phyloP scores from a whole-genome alignment of 2,329 filamentous ascomycete genomes.

The Claviceps paspali region DNA sequence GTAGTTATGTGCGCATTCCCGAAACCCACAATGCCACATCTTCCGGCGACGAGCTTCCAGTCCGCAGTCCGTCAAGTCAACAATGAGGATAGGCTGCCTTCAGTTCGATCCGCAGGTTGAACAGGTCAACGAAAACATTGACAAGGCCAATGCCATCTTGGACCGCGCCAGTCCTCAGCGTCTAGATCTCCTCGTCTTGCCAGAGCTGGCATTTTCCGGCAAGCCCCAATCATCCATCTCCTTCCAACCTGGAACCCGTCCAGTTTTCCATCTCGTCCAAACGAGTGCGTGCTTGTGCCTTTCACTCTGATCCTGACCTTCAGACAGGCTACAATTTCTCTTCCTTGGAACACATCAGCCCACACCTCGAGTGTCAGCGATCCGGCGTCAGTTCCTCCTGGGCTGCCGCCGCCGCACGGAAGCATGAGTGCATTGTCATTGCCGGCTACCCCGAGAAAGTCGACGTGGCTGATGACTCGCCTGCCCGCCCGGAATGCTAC shows the following conservation, averaged over 20 bases:
- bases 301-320: too few relatives aligned
- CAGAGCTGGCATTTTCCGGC: conserved; percentile 65
- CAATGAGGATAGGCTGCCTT: conserved; percentile 54
- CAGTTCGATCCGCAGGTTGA: conserved; percentile 61
- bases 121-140: conserved; percentile 54
- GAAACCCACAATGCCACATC: too few relatives aligned
- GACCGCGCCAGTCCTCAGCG: conserved; percentile 31
- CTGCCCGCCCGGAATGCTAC: conserved; percentile 36
- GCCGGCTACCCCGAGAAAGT: conserved; percentile 62
- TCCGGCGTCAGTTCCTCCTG: conserved; percentile 55
- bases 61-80: too few relatives aligned
- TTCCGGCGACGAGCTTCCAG: too few relatives aligned
- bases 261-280: too few relatives aligned
- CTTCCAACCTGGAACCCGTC: too few relatives aligned
- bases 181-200: conserved; percentile 58
- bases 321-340: conserved; percentile 60
- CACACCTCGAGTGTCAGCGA: conserved; percentile 51
- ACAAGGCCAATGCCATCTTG: conserved; percentile 50
- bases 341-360: conserved; percentile 49
- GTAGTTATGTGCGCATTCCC: too few relatives aligned
- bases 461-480: conserved; percentile 34
- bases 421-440: conserved; percentile 51
- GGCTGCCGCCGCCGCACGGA: conserved; percentile 51
- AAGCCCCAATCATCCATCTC: too few relatives aligned
- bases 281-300: too few relatives aligned